phyloP scores from a whole-genome alignment of 306 rosid genomes.

The Ziziphus jujuba region DNA sequence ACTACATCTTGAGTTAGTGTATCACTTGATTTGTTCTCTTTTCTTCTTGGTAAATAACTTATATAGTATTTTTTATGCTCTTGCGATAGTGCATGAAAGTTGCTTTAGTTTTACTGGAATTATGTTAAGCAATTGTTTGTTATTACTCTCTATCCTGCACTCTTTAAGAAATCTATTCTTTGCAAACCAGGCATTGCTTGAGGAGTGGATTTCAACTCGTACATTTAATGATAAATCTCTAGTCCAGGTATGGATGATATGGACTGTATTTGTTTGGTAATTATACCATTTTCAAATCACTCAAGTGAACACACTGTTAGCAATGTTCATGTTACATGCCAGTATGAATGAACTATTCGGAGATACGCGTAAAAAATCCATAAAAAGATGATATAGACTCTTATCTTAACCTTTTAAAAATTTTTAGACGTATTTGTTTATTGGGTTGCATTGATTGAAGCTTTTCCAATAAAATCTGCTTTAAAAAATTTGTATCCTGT shows the following conservation, averaged over 20 bases:
- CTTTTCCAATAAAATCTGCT: too few species aligned
- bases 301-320: not conserved
- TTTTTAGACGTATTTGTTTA: too few species aligned
- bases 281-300: not conserved
- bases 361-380: too few species aligned
- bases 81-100: not conserved
- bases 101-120: not conserved
- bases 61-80: not conserved
- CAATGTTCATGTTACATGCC: not conserved
- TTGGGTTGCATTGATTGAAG: too few species aligned
- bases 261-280: not conserved
- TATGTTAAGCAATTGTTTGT: not conserved
- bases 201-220: conserved; percentile 76
- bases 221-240: conserved; percentile 61
- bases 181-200: conserved; percentile 81
- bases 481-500: too few species aligned
- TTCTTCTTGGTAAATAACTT: conserved; percentile 2
- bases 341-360: too few species aligned
- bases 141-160: not conserved
- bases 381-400: too few species aligned
- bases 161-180: conserved; percentile 1
- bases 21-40: not conserved
- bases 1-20: not conserved
- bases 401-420: too few species aligned
- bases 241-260: conserved; percentile 47